phyloP scores from a whole-genome alignment of 805 yeast species.

The Sungouiella blattae region DNA sequence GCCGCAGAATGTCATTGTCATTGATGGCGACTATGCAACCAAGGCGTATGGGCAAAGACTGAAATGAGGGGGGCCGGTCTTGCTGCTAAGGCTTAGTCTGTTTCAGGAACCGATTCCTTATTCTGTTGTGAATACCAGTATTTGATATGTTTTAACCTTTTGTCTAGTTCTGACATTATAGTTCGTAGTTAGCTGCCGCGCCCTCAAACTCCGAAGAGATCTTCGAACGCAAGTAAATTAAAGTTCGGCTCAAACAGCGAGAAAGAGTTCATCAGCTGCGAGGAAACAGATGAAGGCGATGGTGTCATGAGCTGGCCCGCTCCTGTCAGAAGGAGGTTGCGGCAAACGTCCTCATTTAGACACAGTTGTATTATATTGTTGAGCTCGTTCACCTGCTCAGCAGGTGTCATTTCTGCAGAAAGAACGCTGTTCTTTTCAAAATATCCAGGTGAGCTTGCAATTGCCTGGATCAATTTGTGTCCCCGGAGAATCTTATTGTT shows the following conservation, averaged over 20 bases:
- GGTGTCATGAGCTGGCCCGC: neutral
- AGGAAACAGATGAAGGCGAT: neutral
- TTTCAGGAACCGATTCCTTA: no score
- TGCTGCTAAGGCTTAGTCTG: no score
- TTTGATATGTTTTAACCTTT: no score
- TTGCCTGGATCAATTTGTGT: neutral
- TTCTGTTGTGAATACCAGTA: no score
- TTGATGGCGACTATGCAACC: constrained; percentile 70
- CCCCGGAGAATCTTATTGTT: neutral
- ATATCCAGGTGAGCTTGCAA: neutral
- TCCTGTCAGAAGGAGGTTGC: neutral
- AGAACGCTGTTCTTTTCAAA: neutral
- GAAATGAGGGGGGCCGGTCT: no score
- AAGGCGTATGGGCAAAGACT: constrained; percentile 60
- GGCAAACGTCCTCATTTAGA: neutral
- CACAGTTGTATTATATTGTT: neutral
- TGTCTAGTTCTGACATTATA: no score
- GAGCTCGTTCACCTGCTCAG: neutral
- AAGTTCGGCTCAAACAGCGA: neutral
- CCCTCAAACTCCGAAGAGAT: neutral
- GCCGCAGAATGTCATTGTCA: constrained; percentile 72
- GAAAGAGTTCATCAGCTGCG: neutral
- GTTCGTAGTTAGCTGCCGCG: no score
- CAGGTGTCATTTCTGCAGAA: neutral
- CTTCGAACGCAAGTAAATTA: neutral